These are phyloP conservation scores for Alternaria solani DNA, from an alignment of 2,329 filamentous ascomycete genomes.

Conservation along the genomic window DNA sequence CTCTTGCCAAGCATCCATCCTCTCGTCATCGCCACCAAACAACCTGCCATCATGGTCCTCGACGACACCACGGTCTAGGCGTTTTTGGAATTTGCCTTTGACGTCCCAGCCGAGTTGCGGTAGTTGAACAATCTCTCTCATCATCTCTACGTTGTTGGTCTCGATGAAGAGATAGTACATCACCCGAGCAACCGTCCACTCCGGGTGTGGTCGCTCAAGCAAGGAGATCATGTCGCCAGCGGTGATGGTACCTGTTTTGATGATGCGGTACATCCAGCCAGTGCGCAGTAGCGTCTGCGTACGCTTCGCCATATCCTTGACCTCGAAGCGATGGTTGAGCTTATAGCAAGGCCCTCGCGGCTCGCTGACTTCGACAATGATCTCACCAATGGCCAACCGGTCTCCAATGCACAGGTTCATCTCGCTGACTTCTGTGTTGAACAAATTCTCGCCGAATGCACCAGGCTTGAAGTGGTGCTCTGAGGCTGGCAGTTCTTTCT, in stretches of 20 bases:
- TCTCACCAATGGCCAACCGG: conserved; percentile 59
- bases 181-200: conserved; percentile 69
- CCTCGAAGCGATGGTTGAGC: conserved; percentile 71
- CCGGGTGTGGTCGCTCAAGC: conserved; percentile 63
- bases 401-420: conserved; percentile 72
- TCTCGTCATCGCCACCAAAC: conserved; percentile 36
- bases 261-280: conserved; percentile 72
- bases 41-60: conserved; percentile 43
- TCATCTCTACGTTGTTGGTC: conserved; percentile 57
- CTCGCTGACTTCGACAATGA: conserved; percentile 66
- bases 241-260: conserved; percentile 63
- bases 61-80: conserved; percentile 59
- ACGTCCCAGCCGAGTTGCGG: conserved; percentile 60
- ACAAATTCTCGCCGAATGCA: conserved; percentile 72
- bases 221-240: conserved; percentile 66
- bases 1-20: conserved; percentile 47
- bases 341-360: conserved; percentile 73
- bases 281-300: conserved; percentile 66
- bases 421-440: conserved; percentile 67
- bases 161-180: conserved; percentile 70
- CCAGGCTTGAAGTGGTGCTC: conserved; percentile 63
- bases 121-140: conserved; percentile 53
- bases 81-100: conserved; percentile 60
- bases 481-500: conserved; percentile 60
- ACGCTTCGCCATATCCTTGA: conserved; percentile 68